phyloP scores from a whole-genome alignment of 805 yeast species.

The Myxozyma geophila region DNA sequence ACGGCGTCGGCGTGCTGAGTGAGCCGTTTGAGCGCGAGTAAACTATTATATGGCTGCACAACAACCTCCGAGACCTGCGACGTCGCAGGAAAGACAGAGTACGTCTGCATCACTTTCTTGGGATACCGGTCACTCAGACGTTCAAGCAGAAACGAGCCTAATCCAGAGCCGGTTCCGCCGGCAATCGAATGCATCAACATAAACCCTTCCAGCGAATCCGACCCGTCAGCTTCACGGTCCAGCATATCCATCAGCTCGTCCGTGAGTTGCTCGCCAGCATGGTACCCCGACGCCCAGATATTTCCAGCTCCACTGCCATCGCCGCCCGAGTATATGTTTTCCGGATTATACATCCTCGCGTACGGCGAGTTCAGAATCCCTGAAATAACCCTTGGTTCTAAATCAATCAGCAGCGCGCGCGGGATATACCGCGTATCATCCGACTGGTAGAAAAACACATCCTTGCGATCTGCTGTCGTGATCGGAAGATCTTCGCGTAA shows the following conservation, averaged over 20 bases:
- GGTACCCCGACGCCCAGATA: constrained; percentile 91
- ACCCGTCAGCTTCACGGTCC: constrained; percentile 86
- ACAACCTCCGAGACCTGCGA: constrained; percentile 92
- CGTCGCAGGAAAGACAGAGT: constrained; percentile 80
- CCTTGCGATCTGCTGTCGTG: constrained; percentile 64
- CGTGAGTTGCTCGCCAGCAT: constrained; percentile 66
- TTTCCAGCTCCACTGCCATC: constrained; percentile 94
- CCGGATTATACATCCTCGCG: constrained; percentile 75
- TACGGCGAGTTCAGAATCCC: constrained; percentile 58
- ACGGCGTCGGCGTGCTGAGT: constrained; percentile 85
- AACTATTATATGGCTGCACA: constrained; percentile 93
- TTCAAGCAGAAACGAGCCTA: constrained; percentile 83
- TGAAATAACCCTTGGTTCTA: constrained; percentile 79
- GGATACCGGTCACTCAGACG: constrained; percentile 77
- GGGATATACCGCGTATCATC: constrained; percentile 85
- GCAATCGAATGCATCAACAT: constrained; percentile 93
- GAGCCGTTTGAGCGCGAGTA: constrained; percentile 78
- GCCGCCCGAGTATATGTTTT: constrained; percentile 77
- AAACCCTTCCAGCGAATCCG: constrained; percentile 88
- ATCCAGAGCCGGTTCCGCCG: constrained; percentile 98
- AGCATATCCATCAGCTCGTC: constrained; percentile 82
- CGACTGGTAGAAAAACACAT: constrained; percentile 77
- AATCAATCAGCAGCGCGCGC: constrained; percentile 79
- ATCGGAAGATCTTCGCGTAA: constrained; percentile 39
- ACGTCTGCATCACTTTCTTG: constrained; percentile 81